A percentile compares a stretch with the other conserved stretches of the same genome.
These are phyloP conservation scores for Colletotrichum falcatum DNA, from an alignment of 2,329 filamentous ascomycete species.

Conservation along the genomic window DNA sequence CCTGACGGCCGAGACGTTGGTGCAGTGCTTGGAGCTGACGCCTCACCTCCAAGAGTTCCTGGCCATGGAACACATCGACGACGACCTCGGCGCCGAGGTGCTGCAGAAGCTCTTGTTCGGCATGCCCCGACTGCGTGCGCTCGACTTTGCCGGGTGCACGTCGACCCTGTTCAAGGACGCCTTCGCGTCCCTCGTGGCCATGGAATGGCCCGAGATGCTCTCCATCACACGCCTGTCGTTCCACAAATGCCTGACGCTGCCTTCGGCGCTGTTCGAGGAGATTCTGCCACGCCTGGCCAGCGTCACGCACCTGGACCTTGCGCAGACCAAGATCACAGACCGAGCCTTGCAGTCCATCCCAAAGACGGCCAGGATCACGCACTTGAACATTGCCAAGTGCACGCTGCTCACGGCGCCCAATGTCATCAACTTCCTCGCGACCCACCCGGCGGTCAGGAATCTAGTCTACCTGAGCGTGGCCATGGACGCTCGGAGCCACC, in stretches of 20 bases:
- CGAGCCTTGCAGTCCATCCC: conserved; percentile 78
- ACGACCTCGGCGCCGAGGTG: conserved; percentile 77
- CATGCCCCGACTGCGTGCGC: conserved; percentile 71
- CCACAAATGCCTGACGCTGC: conserved; percentile 81
- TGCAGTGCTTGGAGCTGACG: conserved; percentile 77
- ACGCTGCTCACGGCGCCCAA: conserved; percentile 73
- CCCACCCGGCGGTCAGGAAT: conserved; percentile 75
- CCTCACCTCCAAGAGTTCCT: conserved; percentile 83
- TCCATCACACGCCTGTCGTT: conserved; percentile 77
- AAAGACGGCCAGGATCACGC: conserved; percentile 77
- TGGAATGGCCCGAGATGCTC: conserved; percentile 66
- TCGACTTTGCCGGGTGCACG: conserved; percentile 84
- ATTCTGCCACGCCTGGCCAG: conserved; percentile 77
- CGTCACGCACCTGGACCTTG: conserved; percentile 83
- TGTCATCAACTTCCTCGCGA: conserved; percentile 77
- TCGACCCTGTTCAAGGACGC: conserved; percentile 74
- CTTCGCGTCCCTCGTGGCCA: conserved; percentile 66
- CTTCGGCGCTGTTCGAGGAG: conserved; percentile 73
- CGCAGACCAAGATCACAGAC: conserved; percentile 81
- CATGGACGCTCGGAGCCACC: conserved; percentile 77
- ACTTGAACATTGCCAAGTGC: conserved; percentile 84
- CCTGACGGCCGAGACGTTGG: conserved; percentile 78
- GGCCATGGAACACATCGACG: conserved; percentile 83
- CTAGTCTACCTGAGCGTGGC: conserved; percentile 80
- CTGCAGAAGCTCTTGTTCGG: conserved; percentile 77